Conservation (phyloP, 2,329 filamentous ascomycete species). For the Colletotrichum eleusines region DNA sequence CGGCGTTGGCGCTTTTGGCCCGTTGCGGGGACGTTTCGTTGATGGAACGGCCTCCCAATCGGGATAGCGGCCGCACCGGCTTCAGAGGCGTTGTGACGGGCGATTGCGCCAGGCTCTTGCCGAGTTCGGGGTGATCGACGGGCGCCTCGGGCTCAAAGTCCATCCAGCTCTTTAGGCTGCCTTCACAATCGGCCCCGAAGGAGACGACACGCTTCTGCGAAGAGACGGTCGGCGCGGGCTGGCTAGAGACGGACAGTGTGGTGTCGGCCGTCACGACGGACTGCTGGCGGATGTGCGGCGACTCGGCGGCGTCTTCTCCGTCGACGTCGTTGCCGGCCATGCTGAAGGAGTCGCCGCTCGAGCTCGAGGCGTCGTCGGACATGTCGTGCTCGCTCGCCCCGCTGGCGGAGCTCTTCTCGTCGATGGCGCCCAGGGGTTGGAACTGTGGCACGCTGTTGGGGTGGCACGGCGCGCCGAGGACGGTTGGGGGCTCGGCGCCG, state of each 20-base stretch:
- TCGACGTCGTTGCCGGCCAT: constrained; percentile 49
- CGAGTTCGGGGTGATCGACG: constrained; percentile 32
- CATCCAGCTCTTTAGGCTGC: constrained; percentile 42
- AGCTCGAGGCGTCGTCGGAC: constrained; percentile 46
- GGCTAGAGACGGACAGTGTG: constrained; percentile 53
- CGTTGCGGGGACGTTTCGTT: constrained; percentile 37
- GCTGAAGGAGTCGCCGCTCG: constrained; percentile 53
- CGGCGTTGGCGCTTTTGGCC: constrained; percentile 37
- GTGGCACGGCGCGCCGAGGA: constrained; percentile 28
- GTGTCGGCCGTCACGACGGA: constrained; percentile 57
- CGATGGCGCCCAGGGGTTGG: constrained; percentile 37
- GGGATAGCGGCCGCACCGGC: constrained; percentile 38
- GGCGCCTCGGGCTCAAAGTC: constrained; percentile 42
- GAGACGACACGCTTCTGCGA: constrained; percentile 43
- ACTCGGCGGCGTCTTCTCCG: constrained; percentile 34
- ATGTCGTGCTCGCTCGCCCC: constrained; percentile 42
- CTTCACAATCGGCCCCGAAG: constrained; percentile 30
- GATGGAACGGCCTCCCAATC: constrained; percentile 35
- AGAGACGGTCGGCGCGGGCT: constrained; percentile 42
- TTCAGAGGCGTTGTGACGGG: constrained; percentile 36
- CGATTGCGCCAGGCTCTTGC: constrained; percentile 36
- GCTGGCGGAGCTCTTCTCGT: constrained; percentile 38
- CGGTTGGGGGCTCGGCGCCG: constrained; percentile 22
- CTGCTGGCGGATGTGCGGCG: constrained; percentile 45
- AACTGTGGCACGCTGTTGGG: constrained; percentile 35